These are phyloP conservation scores for Corynascus novoguineensis DNA, from an alignment of 495 filamentous ascomycete genomes.

Conservation along the genomic window DNA sequence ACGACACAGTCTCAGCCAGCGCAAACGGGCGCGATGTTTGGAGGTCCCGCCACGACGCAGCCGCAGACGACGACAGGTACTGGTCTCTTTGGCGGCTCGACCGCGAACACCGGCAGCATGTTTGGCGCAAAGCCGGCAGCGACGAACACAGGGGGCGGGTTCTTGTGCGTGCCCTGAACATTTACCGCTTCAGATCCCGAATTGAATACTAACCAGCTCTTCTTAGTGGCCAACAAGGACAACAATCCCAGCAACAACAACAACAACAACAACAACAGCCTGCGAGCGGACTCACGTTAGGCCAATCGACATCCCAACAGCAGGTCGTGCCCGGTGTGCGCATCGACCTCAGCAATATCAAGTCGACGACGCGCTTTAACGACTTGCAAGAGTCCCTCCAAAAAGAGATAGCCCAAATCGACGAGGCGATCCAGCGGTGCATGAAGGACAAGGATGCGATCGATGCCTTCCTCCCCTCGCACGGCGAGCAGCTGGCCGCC, in stretches of 20 bases:
- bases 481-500: slow-evolving; percentile 56
- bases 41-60: slow-evolving; percentile 15
- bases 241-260: slow-evolving; percentile 33
- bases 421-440: slow-evolving; percentile 65
- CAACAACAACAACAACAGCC: slow-evolving; percentile 44
- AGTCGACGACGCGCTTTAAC: slow-evolving; percentile 81
- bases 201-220: slow-evolving; percentile 11
- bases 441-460: slow-evolving; percentile 54
- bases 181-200: neutral
- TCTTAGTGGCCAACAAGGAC: slow-evolving; percentile 15
- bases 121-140: slow-evolving; percentile 39
- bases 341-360: slow-evolving; percentile 68
- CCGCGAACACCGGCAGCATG: slow-evolving; percentile 37
- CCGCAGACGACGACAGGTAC: slow-evolving; percentile 16
- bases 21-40: slow-evolving; percentile 22
- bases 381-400: slow-evolving; percentile 83
- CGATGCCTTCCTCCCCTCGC: slow-evolving; percentile 57
- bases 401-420: slow-evolving; percentile 64
- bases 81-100: slow-evolving; percentile 29
- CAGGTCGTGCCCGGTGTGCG: slow-evolving; percentile 64
- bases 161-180: slow-evolving; percentile 48
- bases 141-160: slow-evolving; percentile 26
- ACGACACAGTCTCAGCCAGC: slow-evolving; percentile 21
- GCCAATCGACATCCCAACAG: slow-evolving; percentile 42
- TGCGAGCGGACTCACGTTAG: slow-evolving; percentile 21